A percentile compares a stretch with the other conserved stretches of the same genome.
phyloP scores from a whole-genome alignment of 768 basidiomycete genomes.

The Kwoniella pini region DNA sequence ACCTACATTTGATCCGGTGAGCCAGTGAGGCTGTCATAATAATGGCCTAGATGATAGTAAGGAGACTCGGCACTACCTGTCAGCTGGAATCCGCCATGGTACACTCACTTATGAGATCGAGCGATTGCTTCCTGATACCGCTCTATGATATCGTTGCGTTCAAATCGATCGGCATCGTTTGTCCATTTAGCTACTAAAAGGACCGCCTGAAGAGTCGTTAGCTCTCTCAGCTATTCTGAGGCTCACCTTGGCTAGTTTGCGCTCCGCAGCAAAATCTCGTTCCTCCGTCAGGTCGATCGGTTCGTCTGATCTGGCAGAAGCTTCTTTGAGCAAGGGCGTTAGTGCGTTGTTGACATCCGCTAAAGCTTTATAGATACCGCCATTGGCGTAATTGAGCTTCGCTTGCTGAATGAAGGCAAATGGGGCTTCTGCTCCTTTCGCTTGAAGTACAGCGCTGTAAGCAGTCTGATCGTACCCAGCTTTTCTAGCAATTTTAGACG shows the following conservation, averaged over 20 bases:
- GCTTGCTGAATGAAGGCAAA: conserved; percentile 88
- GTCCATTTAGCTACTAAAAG: conserved; percentile 88
- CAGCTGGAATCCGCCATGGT: not conserved
- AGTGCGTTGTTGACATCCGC: conserved; percentile 78
- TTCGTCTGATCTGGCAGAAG: not conserved
- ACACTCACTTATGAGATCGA: conserved; percentile 54
- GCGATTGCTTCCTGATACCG: conserved; percentile 56
- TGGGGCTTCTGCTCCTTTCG: conserved; percentile 67
- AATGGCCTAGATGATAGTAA: conserved; percentile 81
- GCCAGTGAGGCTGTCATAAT: conserved; percentile 63
- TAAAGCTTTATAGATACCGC: conserved; percentile 79
- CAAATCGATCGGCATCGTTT: conserved; percentile 82
- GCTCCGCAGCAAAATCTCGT: conserved; percentile 29
- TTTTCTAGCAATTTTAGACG: conserved; percentile 94
- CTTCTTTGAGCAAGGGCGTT: conserved; percentile 26
- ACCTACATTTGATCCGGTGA: conserved; percentile 21
- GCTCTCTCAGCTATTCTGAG: too few relatives aligned
- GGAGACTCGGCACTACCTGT: conserved; percentile 65
- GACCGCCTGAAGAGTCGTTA: conserved; percentile 59
- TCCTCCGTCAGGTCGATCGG: conserved; percentile 15
- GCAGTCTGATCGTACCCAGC: conserved; percentile 95
- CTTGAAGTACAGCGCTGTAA: conserved; percentile 92
- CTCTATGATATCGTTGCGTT: conserved; percentile 64
- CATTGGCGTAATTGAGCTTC: conserved; percentile 75
- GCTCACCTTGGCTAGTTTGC: conserved; percentile 66